Evolutionary conservation across 225 moss, liverwort and hornwort species (phyloP).

Genomic region (Ulota crispa): DNA sequence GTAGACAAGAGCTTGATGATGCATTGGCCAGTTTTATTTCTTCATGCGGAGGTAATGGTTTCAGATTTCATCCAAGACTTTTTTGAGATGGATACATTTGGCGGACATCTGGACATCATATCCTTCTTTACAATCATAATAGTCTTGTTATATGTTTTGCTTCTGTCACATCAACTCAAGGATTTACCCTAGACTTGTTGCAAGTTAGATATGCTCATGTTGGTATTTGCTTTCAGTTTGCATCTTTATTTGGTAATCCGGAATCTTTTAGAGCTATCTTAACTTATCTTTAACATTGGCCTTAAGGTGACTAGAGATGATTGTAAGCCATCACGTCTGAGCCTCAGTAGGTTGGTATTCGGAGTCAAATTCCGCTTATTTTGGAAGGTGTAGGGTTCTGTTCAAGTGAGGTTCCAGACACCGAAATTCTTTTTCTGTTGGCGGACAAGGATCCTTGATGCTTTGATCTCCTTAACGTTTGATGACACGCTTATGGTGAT

Average conservation of each 20-base stretch:
- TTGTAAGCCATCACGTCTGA: not conserved
- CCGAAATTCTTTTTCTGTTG: not conserved
- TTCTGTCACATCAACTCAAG: conserved; percentile 4
- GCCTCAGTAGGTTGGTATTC: not conserved
- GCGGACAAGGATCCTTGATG: not conserved
- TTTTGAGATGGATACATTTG: conserved; percentile 92
- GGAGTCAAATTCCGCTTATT: not conserved
- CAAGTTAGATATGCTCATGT: not conserved
- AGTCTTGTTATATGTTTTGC: not conserved
- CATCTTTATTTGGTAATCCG: conserved; percentile 8
- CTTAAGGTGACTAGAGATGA: not conserved
- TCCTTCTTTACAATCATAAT: conserved; percentile 47
- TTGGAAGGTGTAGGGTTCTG: not conserved
- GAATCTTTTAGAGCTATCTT: conserved; percentile 5
- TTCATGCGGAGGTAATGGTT: conserved; percentile 83
- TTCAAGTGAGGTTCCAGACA: conserved; percentile 13
- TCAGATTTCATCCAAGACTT: conserved; percentile 96
- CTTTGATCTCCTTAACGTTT: conserved; percentile 42
- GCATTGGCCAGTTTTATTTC: conserved; percentile 87
- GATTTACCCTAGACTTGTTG: not conserved
- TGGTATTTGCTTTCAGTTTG: not conserved
- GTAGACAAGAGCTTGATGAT: conserved; percentile 77
- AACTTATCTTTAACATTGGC: not conserved
- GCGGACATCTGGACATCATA: conserved; percentile 81
- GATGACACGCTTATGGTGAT: conserved; percentile 73